Evolutionary conservation across 1,284 basidiomycete species (phyloP), one percentile per base, ranked within the genome.

Genomic region (Cystobasidiaceae sp.): DNA sequence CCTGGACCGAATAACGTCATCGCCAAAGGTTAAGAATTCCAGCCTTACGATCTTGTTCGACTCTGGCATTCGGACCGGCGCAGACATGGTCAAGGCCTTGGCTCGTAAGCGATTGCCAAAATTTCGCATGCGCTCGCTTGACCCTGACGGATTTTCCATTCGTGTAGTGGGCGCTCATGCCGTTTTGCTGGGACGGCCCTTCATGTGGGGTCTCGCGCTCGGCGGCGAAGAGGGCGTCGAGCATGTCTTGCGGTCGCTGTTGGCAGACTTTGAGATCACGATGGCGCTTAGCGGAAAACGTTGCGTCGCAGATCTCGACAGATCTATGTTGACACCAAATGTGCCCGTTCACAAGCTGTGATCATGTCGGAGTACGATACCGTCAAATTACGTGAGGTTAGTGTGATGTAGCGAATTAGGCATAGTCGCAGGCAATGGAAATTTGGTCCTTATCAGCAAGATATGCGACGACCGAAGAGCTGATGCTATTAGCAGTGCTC

Each of bases 31-130:
- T 0, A 83, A 83, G 11, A 60, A 51, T 32, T 58, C 55, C 3
- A 41, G 81, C 54, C 78, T 90, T 50, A 85, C 85, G 0, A 78
- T 91, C 30, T 77, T 91, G 3, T 90, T 90, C 72, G 88, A 90
- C 73, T 89, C 55, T 43, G 63, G 63, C 9, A 66, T 66, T 8
- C 86, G 63, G 13, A 59, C 56, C 13, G 63, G 63, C 11, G 57
- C 55, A 7, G 63, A 66, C 45, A 51, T 66, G 28, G 37, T 59
- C 25, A 66, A 66, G 25, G 63, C 63, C 13, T 39, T 66, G 11
- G 63, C 62, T n/a, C 49, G 52, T 65, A 25, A 50, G 52, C 41
- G 15, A 4, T n/a, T 9, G 46, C 19, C 15, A 39, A 11, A n/a
- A 39, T 39, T n/a, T 39, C 2, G 2, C 8, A 25, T 3, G 15